Percentiles rank a stretch among this genome's conserved stretches.
Evolutionary conservation across 2,329 filamentous ascomycete species (phyloP).

Genomic region (Xylariomycetidae sp.): DNA sequence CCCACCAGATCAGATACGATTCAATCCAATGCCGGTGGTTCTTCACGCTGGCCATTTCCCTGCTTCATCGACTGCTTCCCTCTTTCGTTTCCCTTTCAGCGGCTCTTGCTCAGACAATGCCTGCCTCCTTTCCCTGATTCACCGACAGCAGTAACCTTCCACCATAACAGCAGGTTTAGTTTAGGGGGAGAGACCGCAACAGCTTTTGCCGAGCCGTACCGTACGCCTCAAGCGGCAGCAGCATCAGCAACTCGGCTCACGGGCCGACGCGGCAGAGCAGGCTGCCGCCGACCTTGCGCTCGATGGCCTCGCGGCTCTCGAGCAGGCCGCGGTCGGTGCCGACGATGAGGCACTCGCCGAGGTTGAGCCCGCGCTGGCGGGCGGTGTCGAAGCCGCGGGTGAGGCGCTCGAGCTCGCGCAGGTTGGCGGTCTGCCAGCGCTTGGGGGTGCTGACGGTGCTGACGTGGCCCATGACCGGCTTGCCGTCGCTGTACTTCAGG

Average conservation of each 20-base stretch:
- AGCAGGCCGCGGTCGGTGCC: conserved; percentile 71
- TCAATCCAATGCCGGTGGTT: too few species aligned
- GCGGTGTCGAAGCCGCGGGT: conserved; percentile 61
- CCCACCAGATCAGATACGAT: too few species aligned
- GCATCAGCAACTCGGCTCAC: conserved; percentile 9
- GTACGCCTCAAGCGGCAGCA: too few species aligned
- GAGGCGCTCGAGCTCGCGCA: conserved; percentile 56
- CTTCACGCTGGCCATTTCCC: too few species aligned
- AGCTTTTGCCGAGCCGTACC: too few species aligned
- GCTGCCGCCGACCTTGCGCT: conserved; percentile 73
- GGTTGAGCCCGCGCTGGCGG: conserved; percentile 58
- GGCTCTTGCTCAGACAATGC: too few species aligned
- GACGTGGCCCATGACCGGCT: conserved; percentile 65
- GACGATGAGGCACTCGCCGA: conserved; percentile 80
- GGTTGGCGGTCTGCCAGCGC: conserved; percentile 60
- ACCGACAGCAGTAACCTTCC: too few species aligned
- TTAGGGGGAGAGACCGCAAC: too few species aligned
- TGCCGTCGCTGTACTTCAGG: conserved; percentile 80
- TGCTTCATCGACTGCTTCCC: too few species aligned
- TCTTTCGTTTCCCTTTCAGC: too few species aligned
- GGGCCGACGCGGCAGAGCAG: conserved; percentile 61
- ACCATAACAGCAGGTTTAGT: too few species aligned
- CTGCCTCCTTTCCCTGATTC: too few species aligned
- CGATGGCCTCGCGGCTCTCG: conserved; percentile 76
- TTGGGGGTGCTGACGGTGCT: conserved; percentile 67